Percentiles rank a stretch among this genome's conserved stretches.
Conservation (phyloP, 345 rosid species). For the Bruguiera sexangula region DNA sequence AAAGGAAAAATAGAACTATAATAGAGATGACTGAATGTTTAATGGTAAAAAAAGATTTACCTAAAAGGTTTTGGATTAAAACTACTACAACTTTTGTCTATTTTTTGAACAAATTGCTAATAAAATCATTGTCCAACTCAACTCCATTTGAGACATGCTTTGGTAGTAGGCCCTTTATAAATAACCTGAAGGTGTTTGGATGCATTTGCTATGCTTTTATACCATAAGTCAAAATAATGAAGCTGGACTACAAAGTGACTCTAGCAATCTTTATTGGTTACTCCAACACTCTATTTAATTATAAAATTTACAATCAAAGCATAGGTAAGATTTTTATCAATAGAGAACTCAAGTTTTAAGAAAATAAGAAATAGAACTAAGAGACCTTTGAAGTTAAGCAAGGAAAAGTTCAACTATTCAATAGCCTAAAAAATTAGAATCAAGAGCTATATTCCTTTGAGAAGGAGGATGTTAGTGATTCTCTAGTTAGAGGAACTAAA, state of each 20-base stretch:
- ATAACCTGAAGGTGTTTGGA: neutral
- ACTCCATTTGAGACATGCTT: neutral
- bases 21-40: neutral
- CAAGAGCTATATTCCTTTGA: too few relatives aligned
- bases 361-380: too few relatives aligned
- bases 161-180: neutral
- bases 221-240: neutral
- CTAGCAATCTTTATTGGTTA: too few relatives aligned
- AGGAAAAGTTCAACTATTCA: too few relatives aligned
- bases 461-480: too few relatives aligned
- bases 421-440: too few relatives aligned
- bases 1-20: neutral
- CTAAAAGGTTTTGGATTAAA: neutral
- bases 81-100: neutral
- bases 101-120: neutral
- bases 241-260: neutral
- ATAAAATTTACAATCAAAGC: too few relatives aligned
- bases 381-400: too few relatives aligned
- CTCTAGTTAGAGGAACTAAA: too few relatives aligned
- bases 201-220: neutral
- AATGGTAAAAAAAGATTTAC: neutral
- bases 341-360: too few relatives aligned
- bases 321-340: too few relatives aligned
- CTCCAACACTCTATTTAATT: too few relatives aligned
- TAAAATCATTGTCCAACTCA: neutral